These are phyloP conservation scores for Tagetes erecta DNA, from an alignment of 129 eudicot species.

Conservation along the genomic window DNA sequence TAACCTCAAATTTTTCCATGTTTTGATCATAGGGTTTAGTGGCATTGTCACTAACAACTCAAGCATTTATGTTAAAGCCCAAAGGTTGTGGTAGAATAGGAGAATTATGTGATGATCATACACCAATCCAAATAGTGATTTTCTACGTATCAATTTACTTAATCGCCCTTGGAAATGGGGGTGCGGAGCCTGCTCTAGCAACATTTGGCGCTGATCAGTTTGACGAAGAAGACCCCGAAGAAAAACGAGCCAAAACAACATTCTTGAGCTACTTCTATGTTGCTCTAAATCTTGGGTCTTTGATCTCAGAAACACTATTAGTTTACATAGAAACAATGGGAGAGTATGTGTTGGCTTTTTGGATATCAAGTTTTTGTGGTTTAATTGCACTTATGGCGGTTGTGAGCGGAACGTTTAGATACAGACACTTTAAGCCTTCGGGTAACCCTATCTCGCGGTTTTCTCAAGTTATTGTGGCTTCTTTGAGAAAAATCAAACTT, in stretches of 20 bases:
- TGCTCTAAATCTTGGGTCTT: conserved; percentile 60
- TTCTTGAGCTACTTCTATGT: conserved; percentile 66
- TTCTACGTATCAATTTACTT: conserved; percentile 63
- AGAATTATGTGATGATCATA: conserved; percentile 50
- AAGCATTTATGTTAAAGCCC: conserved; percentile 61
- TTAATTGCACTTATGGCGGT: conserved; percentile 47
- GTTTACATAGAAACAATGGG: conserved; percentile 67
- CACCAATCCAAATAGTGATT: conserved; percentile 38
- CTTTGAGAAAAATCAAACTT: conserved; percentile 48
- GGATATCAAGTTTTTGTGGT: conserved; percentile 59
- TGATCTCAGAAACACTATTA: conserved; percentile 61
- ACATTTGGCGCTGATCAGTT: conserved; percentile 72
- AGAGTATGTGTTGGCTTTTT: conserved; percentile 57
- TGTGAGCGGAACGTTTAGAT: conserved; percentile 50
- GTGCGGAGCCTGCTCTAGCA: conserved; percentile 63
- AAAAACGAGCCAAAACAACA: conserved; percentile 49
- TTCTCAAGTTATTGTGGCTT: conserved; percentile 60
- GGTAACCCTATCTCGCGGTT: conserved; percentile 69
- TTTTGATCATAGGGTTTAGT: conserved; percentile 56
- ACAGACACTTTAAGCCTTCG: conserved; percentile 56
- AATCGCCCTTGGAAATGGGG: conserved; percentile 66
- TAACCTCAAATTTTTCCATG: background rate
- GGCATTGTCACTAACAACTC: conserved; percentile 61
- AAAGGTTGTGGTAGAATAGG: conserved; percentile 71
- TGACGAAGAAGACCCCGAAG: conserved; percentile 60